Evolutionary conservation across 176 grass and related monocot species (phyloP), one percentile per base, ranked within the genome.

Genomic region (Metroxylon sagu): DNA sequence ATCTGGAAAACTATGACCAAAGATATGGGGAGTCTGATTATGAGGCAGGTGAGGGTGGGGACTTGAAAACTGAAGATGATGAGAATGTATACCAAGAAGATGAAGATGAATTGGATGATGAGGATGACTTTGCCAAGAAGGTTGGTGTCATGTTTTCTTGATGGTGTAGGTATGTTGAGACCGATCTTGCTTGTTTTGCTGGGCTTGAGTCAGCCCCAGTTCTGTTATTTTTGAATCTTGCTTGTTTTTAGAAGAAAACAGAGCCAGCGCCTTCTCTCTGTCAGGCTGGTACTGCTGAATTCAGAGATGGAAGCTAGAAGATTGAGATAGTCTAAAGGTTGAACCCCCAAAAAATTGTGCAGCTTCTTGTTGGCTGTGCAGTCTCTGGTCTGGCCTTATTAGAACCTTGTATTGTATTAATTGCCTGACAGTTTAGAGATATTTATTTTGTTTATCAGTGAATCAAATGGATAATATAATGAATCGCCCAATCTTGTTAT

Each of bases 41-140:
- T 1, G 84, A 83, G 31, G 49, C 61, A 35, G 72, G 74, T 5
- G 77, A 78, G 70, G 77, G 72, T 19, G 78, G 75, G 6, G 78
- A 71, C 52, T 75, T 76, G 75, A 76, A 78, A 56, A 79, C 54
- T 16, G 84, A 80, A 48, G 87, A 85, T 14, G 35, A 43, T 50
- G 87, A 88, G 68, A 82, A 73, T 29, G 70, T 53, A 19, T 91
- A 80, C 74, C 80, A 71, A 54, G 83, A 81, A 0, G 77, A 77
- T 0, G 83, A 89, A 35, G 81, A 88, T 5, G 85, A 91, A 30
- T 74, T 71, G 2, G 85, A 95, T 5, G 88, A 95, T 3, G 76
- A 82, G 49, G 83, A 98, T 50, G 89, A 81, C 59, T 98, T 98
- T 61, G 84, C 94, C 62, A 85, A 5, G 19, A 86, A 86, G 88